Evolutionary conservation across 441 rosid genomes (phyloP).

Genomic region (Corymbia citriodora): DNA sequence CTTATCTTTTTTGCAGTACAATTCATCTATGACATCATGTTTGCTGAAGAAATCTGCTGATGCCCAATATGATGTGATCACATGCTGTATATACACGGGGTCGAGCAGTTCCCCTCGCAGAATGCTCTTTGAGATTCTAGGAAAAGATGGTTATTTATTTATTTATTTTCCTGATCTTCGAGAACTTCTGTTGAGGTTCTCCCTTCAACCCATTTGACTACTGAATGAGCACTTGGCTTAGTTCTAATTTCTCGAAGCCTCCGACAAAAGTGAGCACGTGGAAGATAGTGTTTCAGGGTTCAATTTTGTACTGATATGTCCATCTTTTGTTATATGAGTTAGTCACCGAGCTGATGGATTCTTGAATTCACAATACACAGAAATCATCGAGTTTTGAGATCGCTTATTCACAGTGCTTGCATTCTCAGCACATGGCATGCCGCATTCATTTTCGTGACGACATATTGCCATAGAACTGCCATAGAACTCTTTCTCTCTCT

Average conservation of each 20-base stretch:
- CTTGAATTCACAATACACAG: not conserved
- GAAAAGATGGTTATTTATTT: not conserved
- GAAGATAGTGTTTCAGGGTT: not conserved
- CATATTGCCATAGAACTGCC: not conserved
- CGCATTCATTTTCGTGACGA: not conserved
- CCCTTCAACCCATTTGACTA: not conserved
- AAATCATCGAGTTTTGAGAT: not conserved
- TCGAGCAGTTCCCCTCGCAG: not conserved
- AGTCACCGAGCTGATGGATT: not conserved
- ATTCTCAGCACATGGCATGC: not conserved
- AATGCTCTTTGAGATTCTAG: not conserved
- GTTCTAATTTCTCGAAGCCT: not conserved
- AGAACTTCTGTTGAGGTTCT: not conserved
- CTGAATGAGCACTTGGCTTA: not conserved
- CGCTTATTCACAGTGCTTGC: not conserved
- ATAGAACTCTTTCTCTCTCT: not conserved
- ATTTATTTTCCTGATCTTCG: not conserved
- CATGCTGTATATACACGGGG: not conserved
- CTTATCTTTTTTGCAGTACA: constrained; percentile 36
- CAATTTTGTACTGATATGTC: not conserved
- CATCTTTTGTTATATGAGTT: not conserved
- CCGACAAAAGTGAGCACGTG: not conserved
- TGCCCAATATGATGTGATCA: not conserved
- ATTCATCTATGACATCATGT: constrained; percentile 54
- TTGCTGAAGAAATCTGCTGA: constrained; percentile 59